Evolutionary conservation across 1,284 basidiomycete species (phyloP), one percentile per base, ranked within the genome.

Genomic region (Ceratorhiza oryzae-sativae): DNA sequence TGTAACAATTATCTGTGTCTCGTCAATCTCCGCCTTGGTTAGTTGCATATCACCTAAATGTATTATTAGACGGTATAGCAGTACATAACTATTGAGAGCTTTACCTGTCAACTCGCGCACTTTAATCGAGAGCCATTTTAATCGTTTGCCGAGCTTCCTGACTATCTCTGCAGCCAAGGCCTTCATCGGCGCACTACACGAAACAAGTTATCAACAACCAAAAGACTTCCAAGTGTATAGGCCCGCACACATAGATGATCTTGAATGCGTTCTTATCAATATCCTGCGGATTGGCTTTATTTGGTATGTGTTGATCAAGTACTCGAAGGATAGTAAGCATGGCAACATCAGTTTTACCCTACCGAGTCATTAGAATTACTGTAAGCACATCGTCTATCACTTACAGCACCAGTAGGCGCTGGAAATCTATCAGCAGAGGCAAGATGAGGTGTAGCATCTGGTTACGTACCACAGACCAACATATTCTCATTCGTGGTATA

Each of bases 281-380:
- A 13, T 78, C 75, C 75, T 71, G 86, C 79, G 51, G 75, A 27
- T 76, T 78, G 76, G 70, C 79, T 79, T 2, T 79, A 0, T 78
- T 76, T 4, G 82, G 79, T 65, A 88, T 84, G 79, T 94, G 87
- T 77, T 93, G 93, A 71, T 89, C 84, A 63, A 99, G 84, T 23
- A 96, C 93, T 25, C 95, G 91, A 63, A 99, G 85, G 73, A 99
- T 92, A 1, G 94, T 87, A 77, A 99, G 85, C 90, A 99, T 94
- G 0, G 97, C 97, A 0, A 99, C 93, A 80, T 99, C 97, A 0
- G 97, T 99, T 93, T 99, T 99, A 82, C 97, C 97, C 92, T 96
- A 76, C 34, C 36, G 58, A 1, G 71, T 27, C 53, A 32, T 25
- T 12, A 25, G 39, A n/a, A 45, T 12, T 49, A 4, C 3, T 67